Evolutionary conservation across 805 yeast species (phyloP).

Genomic region (Kluyveromyces lactis): DNA sequence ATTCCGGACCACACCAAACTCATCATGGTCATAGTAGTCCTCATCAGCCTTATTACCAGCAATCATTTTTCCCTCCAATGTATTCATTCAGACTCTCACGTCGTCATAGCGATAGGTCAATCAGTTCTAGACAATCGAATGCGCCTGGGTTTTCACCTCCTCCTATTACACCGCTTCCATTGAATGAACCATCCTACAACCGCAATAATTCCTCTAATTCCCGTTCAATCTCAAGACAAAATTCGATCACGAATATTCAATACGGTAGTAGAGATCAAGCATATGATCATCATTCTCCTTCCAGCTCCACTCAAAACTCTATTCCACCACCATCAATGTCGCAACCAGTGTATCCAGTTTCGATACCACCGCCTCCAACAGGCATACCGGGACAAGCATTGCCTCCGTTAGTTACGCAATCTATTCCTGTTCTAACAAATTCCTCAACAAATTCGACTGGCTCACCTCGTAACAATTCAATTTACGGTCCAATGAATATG

Average conservation of each 20-base stretch:
- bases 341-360: background rate
- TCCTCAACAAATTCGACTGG: background rate
- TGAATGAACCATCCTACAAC: background rate
- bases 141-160: constrained; percentile 5
- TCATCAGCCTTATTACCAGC: constrained; percentile 2
- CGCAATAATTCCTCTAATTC: constrained; percentile 1
- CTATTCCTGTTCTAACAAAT: background rate
- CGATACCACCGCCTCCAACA: background rate
- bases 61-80: background rate
- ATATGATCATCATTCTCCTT: constrained; percentile 7
- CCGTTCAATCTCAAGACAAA: background rate
- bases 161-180: constrained; percentile 5
- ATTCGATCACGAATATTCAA: background rate
- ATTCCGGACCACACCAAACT: too few species aligned
- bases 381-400: background rate
- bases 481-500: background rate
- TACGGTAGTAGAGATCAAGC: constrained; percentile 2
- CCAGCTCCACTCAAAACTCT: background rate
- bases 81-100: constrained; percentile 2
- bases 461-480: constrained; percentile 1
- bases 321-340: background rate
- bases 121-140: constrained; percentile 8
- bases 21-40: background rate
- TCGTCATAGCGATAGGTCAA: constrained; percentile 9
- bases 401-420: background rate